Evolutionary conservation across 768 basidiomycete genomes (phyloP), one percentile per base, ranked within the genome.

Genomic region (Leucosporidium yakuticum): DNA sequence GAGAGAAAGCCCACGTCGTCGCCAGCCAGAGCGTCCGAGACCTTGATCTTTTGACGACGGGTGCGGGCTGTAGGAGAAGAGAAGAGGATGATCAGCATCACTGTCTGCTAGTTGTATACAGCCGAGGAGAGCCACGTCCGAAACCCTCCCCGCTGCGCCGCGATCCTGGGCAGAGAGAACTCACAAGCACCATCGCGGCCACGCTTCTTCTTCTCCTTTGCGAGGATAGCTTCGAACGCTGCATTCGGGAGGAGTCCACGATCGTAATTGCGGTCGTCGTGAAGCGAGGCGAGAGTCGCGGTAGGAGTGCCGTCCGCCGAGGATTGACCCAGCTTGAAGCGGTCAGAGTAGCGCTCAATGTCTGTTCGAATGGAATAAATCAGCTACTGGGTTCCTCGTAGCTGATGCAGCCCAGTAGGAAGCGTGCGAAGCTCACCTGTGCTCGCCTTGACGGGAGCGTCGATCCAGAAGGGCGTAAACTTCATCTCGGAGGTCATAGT

Each of bases 341-440:
- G 65, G 48, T 73, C 71, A 6, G 71, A 73, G 39, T 50, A 73
- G 11, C 68, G 62, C n/a, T 73, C 71, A 31, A 73, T 73, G 47
- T 73, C 71, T 73, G 49, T 11, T 34, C 11, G 36, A 27, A 55
- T 21, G 5, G 32, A 9, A 9, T 48, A 4, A 27, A 25, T 6
- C 2, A 55, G n/a, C 36, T n/a, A 27, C 25, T 27, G 61, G 25
- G 31, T 29, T 23, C 21, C 3, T 32, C 19, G 47, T 6, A 32
- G 47, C 23, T n/a, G n/a, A 5, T 34, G 32, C 49, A 59, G 1
- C 17, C 17, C 9, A 15, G 4, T 2, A 44, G 2, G 14, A 44
- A 15, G 11, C 39, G 11, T 44, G 39, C 39, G 39, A 44, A 44
- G 53, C 64, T 27, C 36, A 73, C 71, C 71, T 8, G 71, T 67